phyloP scores from a whole-genome alignment of 2,329 filamentous ascomycete genomes.

The Alternaria novae-zelandiae region DNA sequence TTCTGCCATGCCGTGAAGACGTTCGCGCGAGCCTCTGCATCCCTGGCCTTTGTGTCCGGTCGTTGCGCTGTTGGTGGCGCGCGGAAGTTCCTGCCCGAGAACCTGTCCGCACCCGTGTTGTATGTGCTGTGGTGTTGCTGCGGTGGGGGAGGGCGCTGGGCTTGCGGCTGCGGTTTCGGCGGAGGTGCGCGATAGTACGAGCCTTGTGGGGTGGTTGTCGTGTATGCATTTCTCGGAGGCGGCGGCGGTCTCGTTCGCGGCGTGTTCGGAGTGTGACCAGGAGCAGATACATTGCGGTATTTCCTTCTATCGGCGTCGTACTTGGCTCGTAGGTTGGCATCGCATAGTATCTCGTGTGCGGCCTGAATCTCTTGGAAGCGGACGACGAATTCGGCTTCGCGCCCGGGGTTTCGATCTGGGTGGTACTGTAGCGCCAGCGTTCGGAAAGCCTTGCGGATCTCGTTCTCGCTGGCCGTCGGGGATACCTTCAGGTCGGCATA shows the following conservation, averaged over 20 bases:
- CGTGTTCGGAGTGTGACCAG: conserved; percentile 49
- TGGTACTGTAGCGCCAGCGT: conserved; percentile 87
- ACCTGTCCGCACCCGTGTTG: conserved; percentile 53
- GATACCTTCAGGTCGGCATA: conserved; percentile 82
- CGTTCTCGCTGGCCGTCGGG: conserved; percentile 70
- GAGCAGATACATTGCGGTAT: conserved; percentile 35
- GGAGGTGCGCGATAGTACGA: conserved; percentile 43
- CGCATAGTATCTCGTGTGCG: conserved; percentile 78
- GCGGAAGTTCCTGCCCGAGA: conserved; percentile 51
- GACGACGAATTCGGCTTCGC: conserved; percentile 77
- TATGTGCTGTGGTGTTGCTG: conserved; percentile 39
- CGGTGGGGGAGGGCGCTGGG: conserved; percentile 33
- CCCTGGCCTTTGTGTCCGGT: conserved; percentile 39
- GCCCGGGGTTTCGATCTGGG: conserved; percentile 86
- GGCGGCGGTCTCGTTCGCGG: conserved; percentile 51
- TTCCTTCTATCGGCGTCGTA: conserved; percentile 68
- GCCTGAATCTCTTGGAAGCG: conserved; percentile 88
- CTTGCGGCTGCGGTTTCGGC: conserved; percentile 31
- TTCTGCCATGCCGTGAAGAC: conserved; percentile 58
- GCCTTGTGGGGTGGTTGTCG: conserved; percentile 43
- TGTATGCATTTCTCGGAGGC: conserved; percentile 53
- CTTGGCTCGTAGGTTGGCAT: conserved; percentile 63
- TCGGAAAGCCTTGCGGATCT: conserved; percentile 86
- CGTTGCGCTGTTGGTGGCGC: conserved; percentile 44
- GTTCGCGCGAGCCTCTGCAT: conserved; percentile 51